Evolutionary conservation across 2,329 filamentous ascomycete genomes (phyloP), one percentile per base, ranked within the genome.

Genomic region (Trichophyton mentagrophytes): DNA sequence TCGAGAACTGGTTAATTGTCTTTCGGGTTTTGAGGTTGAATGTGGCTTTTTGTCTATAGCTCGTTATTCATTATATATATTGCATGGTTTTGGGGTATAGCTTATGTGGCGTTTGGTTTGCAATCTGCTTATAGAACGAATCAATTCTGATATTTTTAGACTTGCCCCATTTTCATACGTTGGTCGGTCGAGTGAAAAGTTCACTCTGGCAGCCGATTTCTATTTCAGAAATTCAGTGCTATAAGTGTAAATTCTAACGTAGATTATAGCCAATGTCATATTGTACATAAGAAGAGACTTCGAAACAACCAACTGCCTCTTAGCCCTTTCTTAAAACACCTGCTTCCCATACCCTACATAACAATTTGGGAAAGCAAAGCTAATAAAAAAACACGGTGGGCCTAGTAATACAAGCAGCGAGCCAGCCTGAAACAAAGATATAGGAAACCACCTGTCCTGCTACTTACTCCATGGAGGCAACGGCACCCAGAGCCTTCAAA

Each of bases 401-500:
- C 51, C 22, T 55, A 55, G 25, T 55, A 55, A 55, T 55, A 55
- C 51, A 55, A 55, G 51, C 51, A 55, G 51, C 51, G 27, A 55
- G 30, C 51, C 51, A 55, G 51, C 51, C 27, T 55, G 30, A 55
- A 55, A 20, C 51, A 55, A 55, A 55, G 51, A 20, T 55, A 36
- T 15, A 55, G 51, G 25, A 55, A 33, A 38, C 51, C 51, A 55
- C 27, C 51, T 36, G 27, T 36, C 30, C 30, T 36, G 8, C 9
- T 20, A 9, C 59, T 79, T 89, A 97, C 76, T 99, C 93, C 89
- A 99, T 93, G 65, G 83, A 79, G 64, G 89, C 92, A 66, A 88
- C 90, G 65, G 87, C 93, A 66, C 93, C 93, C 64, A 99, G 79
- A 67, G 83, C 91, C 85, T 97, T 97, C 80, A 99, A 82, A 47